A percentile compares a stretch with the other conserved stretches of the same genome.
These are phyloP conservation scores for Schizopora paradoxa DNA, from an alignment of 1,284 basidiomycete genomes.

Conservation along the genomic window DNA sequence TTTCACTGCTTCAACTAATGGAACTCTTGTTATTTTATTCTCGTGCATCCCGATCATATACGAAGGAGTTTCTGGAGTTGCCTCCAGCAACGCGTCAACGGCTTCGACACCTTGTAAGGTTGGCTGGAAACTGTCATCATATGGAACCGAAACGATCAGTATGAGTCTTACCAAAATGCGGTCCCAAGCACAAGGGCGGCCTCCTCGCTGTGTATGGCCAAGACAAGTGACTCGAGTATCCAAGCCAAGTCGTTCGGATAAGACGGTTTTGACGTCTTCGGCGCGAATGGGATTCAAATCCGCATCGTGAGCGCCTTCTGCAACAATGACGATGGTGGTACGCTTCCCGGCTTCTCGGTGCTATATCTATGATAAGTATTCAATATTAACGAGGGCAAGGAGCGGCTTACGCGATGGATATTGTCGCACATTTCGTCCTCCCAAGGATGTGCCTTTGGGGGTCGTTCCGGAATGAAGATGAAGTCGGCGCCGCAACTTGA, in stretches of 20 bases:
- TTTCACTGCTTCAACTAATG: conserved; percentile 88
- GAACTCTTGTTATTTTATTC: conserved; percentile 91
- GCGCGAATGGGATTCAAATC: conserved; percentile 87
- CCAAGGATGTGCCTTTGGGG: conserved; percentile 79
- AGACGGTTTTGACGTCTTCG: conserved; percentile 86
- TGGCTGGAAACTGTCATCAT: conserved; percentile 47
- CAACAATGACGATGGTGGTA: conserved; percentile 97
- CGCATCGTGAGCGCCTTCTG: conserved; percentile 90
- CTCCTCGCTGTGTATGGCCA: conserved; percentile 95
- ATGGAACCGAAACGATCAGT: not conserved
- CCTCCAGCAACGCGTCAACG: conserved; percentile 84
- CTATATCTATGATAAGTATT: conserved; percentile 33
- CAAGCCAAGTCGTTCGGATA: conserved; percentile 81
- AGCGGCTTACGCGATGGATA: conserved; percentile 60
- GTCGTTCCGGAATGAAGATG: conserved; percentile 93
- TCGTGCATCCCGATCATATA: conserved; percentile 97
- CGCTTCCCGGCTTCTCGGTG: conserved; percentile 92
- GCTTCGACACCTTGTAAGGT: conserved; percentile 95
- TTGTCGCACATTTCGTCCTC: conserved; percentile 89
- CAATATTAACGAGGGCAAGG: not conserved
- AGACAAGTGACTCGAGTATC: conserved; percentile 98
- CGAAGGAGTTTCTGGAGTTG: conserved; percentile 86
- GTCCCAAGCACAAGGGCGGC: conserved; percentile 88
- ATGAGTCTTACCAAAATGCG: conserved; percentile 70
- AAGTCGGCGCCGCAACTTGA: conserved; percentile 97